Evolutionary conservation across 306 rosid genomes (phyloP), one percentile per base, ranked within the genome.

Genomic region (Sicyos edulis): DNA sequence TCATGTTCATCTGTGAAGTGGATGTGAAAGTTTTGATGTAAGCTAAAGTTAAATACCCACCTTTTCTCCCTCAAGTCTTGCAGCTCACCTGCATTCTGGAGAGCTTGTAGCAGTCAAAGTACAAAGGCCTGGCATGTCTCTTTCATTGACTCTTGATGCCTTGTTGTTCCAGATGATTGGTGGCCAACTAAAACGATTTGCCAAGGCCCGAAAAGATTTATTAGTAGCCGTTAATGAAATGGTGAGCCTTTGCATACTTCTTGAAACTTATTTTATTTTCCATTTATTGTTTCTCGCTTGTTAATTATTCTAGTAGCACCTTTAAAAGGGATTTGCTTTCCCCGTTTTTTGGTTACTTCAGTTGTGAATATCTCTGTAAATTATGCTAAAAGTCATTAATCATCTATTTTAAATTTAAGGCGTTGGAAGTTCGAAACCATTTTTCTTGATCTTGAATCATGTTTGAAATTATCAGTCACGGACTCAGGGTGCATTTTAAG

Each of bases 11-110:
- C 21, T 15, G 8, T 20, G 0, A 45, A 21, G 10, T 70, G 74
- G 37, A 58, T 75, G 53, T 71, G 67, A 63, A 57, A 61, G 34
- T 81, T 74, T 29, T 77, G 71, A 34, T 70, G 85, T 80, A 68
- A 85, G 76, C 82, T 80, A 73, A 77, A 83, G 76, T 78, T 74
- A 75, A 80, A 76, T 83, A 85, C 49, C 74, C 62, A 58, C 19
- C 58, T 62, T 58, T 74, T 74, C 77, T 85, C 80, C 81, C 85
- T 90, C 88, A 93, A 93, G 97, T 87, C 76, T 88, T 87, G 88
- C 99, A 93, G 99, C 97, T 87, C 97, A 91, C 78, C 81, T 93
- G 95, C 95, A 77, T 72, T 82, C 96, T 58, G 99, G 99, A 78
- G 99, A 93, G 82, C 87, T 88, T 75, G 97, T 91, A 76, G 99